A percentile compares a stretch with the other conserved stretches of the same genome.
Evolutionary conservation across 176 grass and related monocot genomes (phyloP).

Genomic region (Saccharum spontaneum): DNA sequence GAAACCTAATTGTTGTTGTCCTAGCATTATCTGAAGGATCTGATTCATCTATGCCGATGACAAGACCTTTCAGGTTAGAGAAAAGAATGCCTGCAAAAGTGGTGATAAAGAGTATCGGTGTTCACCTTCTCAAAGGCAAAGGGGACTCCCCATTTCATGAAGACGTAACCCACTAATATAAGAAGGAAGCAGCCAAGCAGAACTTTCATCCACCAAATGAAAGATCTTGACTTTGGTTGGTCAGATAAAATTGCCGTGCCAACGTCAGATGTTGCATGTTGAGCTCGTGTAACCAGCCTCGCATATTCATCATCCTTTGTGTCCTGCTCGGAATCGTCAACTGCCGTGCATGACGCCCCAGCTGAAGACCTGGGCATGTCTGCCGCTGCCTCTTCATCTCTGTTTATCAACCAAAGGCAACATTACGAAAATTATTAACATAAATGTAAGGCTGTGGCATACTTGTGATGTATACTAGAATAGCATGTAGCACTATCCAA

Average conservation of each 20-base stretch:
- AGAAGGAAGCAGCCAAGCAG: conserved; percentile 53
- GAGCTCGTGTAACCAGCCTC: conserved; percentile 64
- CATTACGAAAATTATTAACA: conserved; percentile 14
- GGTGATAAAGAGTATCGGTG: not conserved
- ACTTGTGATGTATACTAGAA: conserved; percentile 3
- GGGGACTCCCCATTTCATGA: conserved; percentile 80
- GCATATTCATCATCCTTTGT: conserved; percentile 75
- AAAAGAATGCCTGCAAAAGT: not conserved
- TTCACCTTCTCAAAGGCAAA: conserved; percentile 91
- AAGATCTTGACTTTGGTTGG: conserved; percentile 43
- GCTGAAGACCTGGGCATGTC: conserved; percentile 37
- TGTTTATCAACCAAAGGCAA: conserved; percentile 34
- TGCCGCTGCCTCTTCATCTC: not conserved
- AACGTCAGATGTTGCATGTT: conserved; percentile 34
- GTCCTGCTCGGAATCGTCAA: conserved; percentile 49
- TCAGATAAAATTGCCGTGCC: conserved; percentile 27
- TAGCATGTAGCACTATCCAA: not conserved
- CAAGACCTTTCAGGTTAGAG: not conserved
- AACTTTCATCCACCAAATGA: conserved; percentile 85
- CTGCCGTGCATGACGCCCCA: conserved; percentile 5
- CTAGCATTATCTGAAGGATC: not conserved
- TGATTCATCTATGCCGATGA: not conserved
- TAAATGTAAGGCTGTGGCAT: not conserved
- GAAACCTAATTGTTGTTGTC: not conserved
- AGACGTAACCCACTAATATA: conserved; percentile 47